Conservation (phyloP, 768 basidiomycete genomes). For the Megacollybia marginata region DNA sequence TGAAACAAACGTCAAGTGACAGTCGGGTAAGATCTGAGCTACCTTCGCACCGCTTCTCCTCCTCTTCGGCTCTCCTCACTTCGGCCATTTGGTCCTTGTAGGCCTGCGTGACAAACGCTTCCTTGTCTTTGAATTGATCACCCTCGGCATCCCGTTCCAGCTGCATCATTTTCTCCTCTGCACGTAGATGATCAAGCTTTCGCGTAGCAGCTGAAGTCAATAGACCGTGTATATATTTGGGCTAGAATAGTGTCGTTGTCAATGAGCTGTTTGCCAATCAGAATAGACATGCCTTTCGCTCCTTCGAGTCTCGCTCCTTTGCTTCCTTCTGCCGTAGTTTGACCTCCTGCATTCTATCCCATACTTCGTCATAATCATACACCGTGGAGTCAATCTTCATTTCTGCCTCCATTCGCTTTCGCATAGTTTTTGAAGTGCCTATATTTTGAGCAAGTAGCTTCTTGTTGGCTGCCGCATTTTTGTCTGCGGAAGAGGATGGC, state of each 20-base stretch:
- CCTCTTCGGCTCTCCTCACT: conserved; percentile 84
- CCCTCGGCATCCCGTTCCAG: conserved; percentile 89
- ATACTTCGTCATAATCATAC: conserved; percentile 95
- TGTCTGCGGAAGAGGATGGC: conserved; percentile 27
- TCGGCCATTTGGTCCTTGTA: conserved; percentile 97
- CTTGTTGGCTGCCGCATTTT: conserved; percentile 42
- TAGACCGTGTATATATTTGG: conserved; percentile 86
- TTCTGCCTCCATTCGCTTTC: conserved; percentile 74
- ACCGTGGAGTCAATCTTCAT: conserved; percentile 73
- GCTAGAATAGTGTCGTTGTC: conserved; percentile 41
- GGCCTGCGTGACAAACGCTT: conserved; percentile 94
- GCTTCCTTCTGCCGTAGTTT: conserved; percentile 66
- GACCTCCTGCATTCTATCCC: conserved; percentile 90
- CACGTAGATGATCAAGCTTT: conserved; percentile 80
- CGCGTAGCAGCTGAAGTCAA: conserved; percentile 80
- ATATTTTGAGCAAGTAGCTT: conserved; percentile 51
- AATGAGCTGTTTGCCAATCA: conserved; percentile 1
- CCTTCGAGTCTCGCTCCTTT: conserved; percentile 70
- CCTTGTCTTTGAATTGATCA: conserved; percentile 90
- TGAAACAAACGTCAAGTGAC: conserved; percentile 19
- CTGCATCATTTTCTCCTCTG: conserved; percentile 98
- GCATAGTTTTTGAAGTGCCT: conserved; percentile 53
- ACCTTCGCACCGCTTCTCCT: conserved; percentile 89
- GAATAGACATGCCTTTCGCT: conserved; percentile 58
- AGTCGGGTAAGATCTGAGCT: conserved; percentile 13